Evolutionary conservation across 2,329 filamentous ascomycete species (phyloP), one percentile per base, ranked within the genome.

Genomic region (Nigrospora oryzae): DNA sequence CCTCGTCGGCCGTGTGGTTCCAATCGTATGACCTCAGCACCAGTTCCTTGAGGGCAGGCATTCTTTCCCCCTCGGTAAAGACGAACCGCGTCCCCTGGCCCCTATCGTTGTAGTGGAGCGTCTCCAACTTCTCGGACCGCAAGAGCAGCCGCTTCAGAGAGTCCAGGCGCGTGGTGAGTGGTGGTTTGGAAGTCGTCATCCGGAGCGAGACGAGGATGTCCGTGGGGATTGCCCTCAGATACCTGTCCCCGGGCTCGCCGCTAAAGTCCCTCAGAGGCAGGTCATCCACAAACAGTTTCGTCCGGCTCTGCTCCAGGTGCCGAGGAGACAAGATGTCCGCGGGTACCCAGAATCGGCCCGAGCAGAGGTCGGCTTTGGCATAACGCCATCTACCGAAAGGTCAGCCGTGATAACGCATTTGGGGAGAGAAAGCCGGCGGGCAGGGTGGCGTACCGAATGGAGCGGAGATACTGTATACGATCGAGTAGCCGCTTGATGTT

Each of bases 21-120:
- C 73, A 75, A 56, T 74, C 67, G 49, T 76, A 75, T 2, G 68
- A 72, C 40, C 63, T 64, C 34, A 76, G 55, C 1, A 53, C 56
- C 4, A 75, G 56, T 8, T 69, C 62, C 16, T 51, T 53, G 5
- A 75, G 53, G 0, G 70, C 55, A 1, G 72, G 71, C 19, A 75
- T 54, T 11, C 66, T 60, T 44, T 75, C 70, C 15, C 53, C 56
- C 0, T 48, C 48, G 0, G 43, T 35, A 31, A 75, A 74, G 3
- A 47, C 48, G 50, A 75, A 73, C 38, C 58, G 64, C 13, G 65
- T 70, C 4, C 70, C 70, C 44, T 71, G 68, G 1, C 69, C 69
- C 11, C 65, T 55, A 43, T 71, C 70, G 30, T 64, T 56, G 49
- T 71, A 71, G 43, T 65, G 60, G n/a, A 74, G 59, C 1, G 55